Evolutionary conservation across 2,329 filamentous ascomycete genomes (phyloP).

Genomic region (Trichoderma sp.): DNA sequence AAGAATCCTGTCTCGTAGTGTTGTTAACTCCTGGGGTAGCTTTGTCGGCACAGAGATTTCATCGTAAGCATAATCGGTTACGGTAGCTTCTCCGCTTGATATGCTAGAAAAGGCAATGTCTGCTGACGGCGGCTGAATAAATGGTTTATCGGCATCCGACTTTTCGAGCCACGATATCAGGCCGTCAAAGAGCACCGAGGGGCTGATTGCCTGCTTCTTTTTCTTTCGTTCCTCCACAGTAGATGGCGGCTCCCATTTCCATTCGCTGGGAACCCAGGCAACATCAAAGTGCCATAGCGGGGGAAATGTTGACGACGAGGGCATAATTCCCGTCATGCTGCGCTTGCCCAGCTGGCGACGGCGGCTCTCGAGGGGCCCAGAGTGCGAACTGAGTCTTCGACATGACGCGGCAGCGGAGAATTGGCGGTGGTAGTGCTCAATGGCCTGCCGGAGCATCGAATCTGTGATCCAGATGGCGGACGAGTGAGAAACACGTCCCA

Average conservation of each 20-base stretch:
- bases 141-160: constrained; percentile 28
- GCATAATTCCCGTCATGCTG: constrained; percentile 53
- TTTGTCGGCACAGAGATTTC: neutral
- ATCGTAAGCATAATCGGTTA: neutral
- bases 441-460: constrained; percentile 35
- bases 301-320: constrained; percentile 39
- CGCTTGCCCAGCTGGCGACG: constrained; percentile 55
- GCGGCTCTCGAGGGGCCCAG: constrained; percentile 57
- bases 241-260: constrained; percentile 55
- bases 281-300: constrained; percentile 51
- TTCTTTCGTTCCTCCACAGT: constrained; percentile 31
- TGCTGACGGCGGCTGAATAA: constrained; percentile 22
- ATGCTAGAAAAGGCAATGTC: neutral
- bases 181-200: constrained; percentile 29
- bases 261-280: constrained; percentile 47
- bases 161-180: constrained; percentile 35
- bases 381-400: constrained; percentile 45
- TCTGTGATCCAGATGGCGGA: constrained; percentile 38
- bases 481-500: constrained; percentile 25
- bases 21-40: constrained; percentile 23
- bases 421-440: constrained; percentile 37
- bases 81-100: neutral
- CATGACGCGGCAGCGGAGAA: constrained; percentile 25
- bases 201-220: constrained; percentile 27
- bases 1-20: constrained; percentile 22